A percentile compares a stretch with the other conserved stretches of the same genome.
These are phyloP conservation scores for Dendrobium officinale DNA, from an alignment of 106 monocot genomes.

Conservation along the genomic window DNA sequence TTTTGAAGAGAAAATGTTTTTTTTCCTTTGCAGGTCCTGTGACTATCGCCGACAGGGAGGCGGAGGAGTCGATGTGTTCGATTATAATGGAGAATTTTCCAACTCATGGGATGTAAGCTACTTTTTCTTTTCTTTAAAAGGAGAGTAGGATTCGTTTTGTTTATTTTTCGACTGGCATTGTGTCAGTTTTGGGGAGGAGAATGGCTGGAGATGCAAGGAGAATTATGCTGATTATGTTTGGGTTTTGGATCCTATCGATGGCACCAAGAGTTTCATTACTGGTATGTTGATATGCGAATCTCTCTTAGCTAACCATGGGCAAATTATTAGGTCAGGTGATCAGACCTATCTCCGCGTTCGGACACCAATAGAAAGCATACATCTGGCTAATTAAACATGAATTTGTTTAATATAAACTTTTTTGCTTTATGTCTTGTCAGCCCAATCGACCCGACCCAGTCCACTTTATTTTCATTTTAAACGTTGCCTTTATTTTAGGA, in stretches of 20 bases:
- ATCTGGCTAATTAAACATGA: too few species aligned
- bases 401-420: too few species aligned
- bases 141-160: background rate
- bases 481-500: too few species aligned
- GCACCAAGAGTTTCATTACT: slow-evolving; percentile 99
- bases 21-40: slow-evolving; percentile 65
- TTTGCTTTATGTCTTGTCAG: too few species aligned
- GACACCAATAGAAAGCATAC: too few species aligned
- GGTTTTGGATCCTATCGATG: slow-evolving; percentile 98
- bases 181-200: slow-evolving; percentile 90
- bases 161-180: background rate
- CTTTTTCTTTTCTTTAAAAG: background rate
- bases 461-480: too few species aligned
- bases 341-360: too few species aligned
- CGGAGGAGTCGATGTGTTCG: slow-evolving; percentile 79
- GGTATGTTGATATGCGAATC: slow-evolving; percentile 32
- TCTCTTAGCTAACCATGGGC: background rate
- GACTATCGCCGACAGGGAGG: slow-evolving; percentile 85
- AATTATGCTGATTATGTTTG: slow-evolving; percentile 79
- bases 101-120: slow-evolving; percentile 73
- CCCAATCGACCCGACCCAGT: too few species aligned
- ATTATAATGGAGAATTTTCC: slow-evolving; percentile 70
- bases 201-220: slow-evolving; percentile 89
- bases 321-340: too few species aligned
- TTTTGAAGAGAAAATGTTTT: background rate